Evolutionary conservation across 208 protist genomes (phyloP), one percentile per base, ranked within the genome.

Genomic region (Phytomonas sp.): DNA sequence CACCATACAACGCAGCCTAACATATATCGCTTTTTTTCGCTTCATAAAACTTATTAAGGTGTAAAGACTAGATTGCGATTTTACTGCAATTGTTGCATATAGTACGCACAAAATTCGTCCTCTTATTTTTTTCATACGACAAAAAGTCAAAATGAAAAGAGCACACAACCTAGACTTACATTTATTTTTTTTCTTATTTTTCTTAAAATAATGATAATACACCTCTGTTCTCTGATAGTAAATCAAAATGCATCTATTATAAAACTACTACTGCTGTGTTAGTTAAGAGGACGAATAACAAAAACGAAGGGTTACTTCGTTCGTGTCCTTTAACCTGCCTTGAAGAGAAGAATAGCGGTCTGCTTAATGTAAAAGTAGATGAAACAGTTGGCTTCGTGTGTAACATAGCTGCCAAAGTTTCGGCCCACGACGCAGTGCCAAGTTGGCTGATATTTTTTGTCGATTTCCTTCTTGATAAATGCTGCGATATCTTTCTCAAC

Each of bases 391-490:
- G 98, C 99, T 84, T 99, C 99, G 84, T 99, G 99, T 10, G 98
- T 99, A 40, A 99, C 98, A 84, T 99, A 99, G 71, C 98, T 99
- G 73, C 99, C 99, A 85, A 99, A 99, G 91, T 99, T 99, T 71
- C 98, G 94, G 67, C 99, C 99, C 29, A 99, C 99, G 78, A 99
- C 99, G 90, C 98, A 99, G 86, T 99, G 99, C 98, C 98, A 99
- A n/a, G 98, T 99, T n/a, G 98, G 98, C 84, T 98, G 92, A 87
- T 99, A 99, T 81, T 99, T 99, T 80, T 99, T 99, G 79, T 99
- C 98, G 80, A 98, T 98, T 71, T 98, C 98, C 93, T 99, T 99
- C 91, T 99, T 99, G 75, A 99, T 99, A 87, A 99, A 99, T 8
- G 97, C 97, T 6, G 99, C 99, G 73, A 99, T 99, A 80, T 99